A percentile compares a stretch with the other conserved stretches of the same genome.
phyloP scores from a whole-genome alignment of 257 asterid species.

The Solanum sitiens region DNA sequence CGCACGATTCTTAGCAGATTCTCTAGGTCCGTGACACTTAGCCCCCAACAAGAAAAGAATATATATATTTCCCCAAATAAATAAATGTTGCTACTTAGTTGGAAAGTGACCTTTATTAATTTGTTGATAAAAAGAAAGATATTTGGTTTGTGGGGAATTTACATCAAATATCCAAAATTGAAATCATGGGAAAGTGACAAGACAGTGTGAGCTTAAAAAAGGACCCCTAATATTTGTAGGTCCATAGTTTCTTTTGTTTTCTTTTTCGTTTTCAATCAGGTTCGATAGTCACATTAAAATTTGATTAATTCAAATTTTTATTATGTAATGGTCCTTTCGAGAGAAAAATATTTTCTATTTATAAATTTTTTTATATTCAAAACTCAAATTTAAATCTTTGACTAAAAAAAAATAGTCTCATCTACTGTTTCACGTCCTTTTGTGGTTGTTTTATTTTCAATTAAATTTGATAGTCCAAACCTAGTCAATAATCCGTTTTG shows the following conservation, averaged over 20 bases:
- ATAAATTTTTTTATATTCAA: too few relatives aligned
- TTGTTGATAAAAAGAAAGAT: background rate
- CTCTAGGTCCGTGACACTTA: too few relatives aligned
- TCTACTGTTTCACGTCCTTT: background rate
- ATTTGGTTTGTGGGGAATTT: background rate
- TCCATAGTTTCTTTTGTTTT: background rate
- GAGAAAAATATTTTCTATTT: background rate
- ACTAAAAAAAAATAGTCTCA: too few relatives aligned
- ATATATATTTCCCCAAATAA: background rate
- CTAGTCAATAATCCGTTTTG: constrained; percentile 18
- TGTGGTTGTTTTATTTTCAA: background rate
- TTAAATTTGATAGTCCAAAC: background rate
- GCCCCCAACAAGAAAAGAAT: background rate
- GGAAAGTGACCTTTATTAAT: constrained; percentile 14
- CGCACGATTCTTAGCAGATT: too few relatives aligned
- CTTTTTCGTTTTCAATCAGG: accelerated
- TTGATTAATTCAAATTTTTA: accelerated
- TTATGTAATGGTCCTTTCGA: accelerated
- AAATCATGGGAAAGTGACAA: constrained; percentile 14
- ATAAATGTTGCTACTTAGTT: background rate
- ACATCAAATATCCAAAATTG: constrained; percentile 1
- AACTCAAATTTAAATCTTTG: too few relatives aligned
- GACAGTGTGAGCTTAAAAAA: background rate
- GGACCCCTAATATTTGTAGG: constrained; percentile 8
- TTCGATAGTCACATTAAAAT: too few relatives aligned